Conservation (phyloP, 768 basidiomycete genomes). For the Galerina marginata region DNA sequence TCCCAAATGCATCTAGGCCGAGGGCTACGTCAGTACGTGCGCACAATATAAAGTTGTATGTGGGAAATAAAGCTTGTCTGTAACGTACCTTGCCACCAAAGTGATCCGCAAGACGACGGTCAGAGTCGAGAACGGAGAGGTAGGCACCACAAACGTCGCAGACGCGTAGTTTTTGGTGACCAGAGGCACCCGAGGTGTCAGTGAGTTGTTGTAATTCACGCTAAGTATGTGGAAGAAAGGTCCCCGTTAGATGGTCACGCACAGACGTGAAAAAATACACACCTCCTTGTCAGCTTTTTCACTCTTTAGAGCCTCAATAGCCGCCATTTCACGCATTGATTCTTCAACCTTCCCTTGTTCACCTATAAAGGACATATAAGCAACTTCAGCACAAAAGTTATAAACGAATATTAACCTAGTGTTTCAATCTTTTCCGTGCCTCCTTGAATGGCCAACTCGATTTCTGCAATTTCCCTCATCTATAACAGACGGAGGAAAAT, state of each 20-base stretch:
- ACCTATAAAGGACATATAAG: constrained; percentile 50
- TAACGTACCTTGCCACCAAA: constrained; percentile 95
- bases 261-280: constrained; percentile 26
- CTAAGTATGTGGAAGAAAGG: constrained; percentile 41
- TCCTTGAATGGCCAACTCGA: constrained; percentile 97
- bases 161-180: constrained; percentile 99
- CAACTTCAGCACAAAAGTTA: constrained; percentile 14
- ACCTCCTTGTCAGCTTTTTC: constrained; percentile 98
- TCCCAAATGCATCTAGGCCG: constrained; percentile 91
- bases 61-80: constrained; percentile 23
- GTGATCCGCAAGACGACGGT: constrained; percentile 97
- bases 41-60: constrained; percentile 23
- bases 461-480: constrained; percentile 99
- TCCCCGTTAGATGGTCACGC: constrained; percentile 9
- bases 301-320: constrained; percentile 95
- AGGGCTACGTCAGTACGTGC: constrained; percentile 20
- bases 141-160: constrained; percentile 99
- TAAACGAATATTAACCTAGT: constrained; percentile 59
- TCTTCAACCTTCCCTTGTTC: constrained; percentile 99
- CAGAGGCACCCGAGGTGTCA: constrained; percentile 97
- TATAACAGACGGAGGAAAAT: constrained; percentile 30
- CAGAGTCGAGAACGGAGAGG: constrained; percentile 95
- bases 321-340: constrained; percentile 96
- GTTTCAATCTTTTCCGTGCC: constrained; percentile 98
- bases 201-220: constrained; percentile 95